Evolutionary conservation across 257 asterid genomes (phyloP).

Genomic region (Plantago major): DNA sequence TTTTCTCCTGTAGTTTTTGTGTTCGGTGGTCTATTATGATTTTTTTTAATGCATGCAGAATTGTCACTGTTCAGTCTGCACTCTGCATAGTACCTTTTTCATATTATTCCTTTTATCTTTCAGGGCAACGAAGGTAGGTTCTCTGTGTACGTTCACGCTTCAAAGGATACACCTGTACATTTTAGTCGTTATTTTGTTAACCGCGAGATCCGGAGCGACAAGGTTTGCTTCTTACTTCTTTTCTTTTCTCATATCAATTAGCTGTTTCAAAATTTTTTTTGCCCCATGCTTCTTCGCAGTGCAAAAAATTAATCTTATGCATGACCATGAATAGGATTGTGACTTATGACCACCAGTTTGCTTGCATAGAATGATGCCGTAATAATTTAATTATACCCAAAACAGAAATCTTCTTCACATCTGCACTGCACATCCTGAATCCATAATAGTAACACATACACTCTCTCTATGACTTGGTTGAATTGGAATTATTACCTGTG

Average conservation of each 20-base stretch:
- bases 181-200: constrained; percentile 91
- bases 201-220: constrained; percentile 86
- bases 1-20: no score
- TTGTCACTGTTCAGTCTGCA: constrained; percentile 3
- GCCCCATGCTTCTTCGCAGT: neutral
- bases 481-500: no score
- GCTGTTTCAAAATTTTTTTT: constrained; percentile 3
- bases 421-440: no score
- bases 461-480: no score
- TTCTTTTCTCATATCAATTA: constrained; percentile 4
- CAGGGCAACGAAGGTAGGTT: constrained; percentile 99
- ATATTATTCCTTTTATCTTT: constrained; percentile 21
- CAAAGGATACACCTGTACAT: constrained; percentile 90
- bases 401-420: no score
- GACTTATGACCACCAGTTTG: neutral
- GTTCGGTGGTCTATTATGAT: no score
- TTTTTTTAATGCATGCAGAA: neutral
- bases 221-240: constrained; percentile 46
- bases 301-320: neutral
- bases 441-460: no score
- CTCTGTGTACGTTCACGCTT: constrained; percentile 95
- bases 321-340: neutral
- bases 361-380: neutral
- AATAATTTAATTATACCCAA: no score
- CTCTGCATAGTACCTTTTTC: constrained; percentile 1